These are phyloP conservation scores for Macaranga tanarius DNA, from an alignment of 441 rosid genomes.

Conservation along the genomic window DNA sequence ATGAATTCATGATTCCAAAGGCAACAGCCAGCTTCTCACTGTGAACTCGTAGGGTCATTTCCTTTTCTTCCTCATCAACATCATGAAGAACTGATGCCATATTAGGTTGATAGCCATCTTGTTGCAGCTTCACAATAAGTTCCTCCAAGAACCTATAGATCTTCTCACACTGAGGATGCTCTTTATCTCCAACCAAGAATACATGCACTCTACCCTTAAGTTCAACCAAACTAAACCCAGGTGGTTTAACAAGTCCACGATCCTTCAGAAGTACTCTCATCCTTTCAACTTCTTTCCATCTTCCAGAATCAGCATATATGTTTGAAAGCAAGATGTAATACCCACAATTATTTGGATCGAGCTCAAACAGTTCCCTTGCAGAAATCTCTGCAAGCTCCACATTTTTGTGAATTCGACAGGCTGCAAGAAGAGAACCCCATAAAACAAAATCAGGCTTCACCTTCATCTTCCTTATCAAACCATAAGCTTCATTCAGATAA, in stretches of 20 bases:
- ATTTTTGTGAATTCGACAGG: conserved; percentile 79
- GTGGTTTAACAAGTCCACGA: conserved; percentile 62
- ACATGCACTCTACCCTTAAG: conserved; percentile 74
- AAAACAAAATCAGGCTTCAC: conserved; percentile 65
- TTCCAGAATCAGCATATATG: conserved; percentile 80
- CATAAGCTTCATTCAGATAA: conserved; percentile 55
- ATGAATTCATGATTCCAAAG: conserved; percentile 52
- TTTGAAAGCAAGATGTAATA: conserved; percentile 71
- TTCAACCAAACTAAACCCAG: conserved; percentile 82
- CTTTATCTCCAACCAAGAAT: conserved; percentile 73
- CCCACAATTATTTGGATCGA: conserved; percentile 68
- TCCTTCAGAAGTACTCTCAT: conserved; percentile 56
- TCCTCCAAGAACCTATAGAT: conserved; percentile 64
- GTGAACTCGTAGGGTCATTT: conserved; percentile 61
- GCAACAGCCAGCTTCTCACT: conserved; percentile 88
- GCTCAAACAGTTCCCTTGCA: conserved; percentile 55
- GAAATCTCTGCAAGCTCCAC: conserved; percentile 80
- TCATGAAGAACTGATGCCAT: conserved; percentile 62
- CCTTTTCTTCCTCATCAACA: conserved; percentile 74
- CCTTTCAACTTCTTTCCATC: conserved; percentile 78
- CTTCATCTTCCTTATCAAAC: conserved; percentile 60
- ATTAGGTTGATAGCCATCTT: conserved; percentile 71
- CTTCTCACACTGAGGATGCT: conserved; percentile 54
- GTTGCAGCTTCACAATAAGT: conserved; percentile 57
- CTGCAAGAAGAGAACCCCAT: conserved; percentile 93